These are phyloP conservation scores for Geosmithia putterillii DNA, from an alignment of 2,329 filamentous ascomycete genomes.

Conservation along the genomic window DNA sequence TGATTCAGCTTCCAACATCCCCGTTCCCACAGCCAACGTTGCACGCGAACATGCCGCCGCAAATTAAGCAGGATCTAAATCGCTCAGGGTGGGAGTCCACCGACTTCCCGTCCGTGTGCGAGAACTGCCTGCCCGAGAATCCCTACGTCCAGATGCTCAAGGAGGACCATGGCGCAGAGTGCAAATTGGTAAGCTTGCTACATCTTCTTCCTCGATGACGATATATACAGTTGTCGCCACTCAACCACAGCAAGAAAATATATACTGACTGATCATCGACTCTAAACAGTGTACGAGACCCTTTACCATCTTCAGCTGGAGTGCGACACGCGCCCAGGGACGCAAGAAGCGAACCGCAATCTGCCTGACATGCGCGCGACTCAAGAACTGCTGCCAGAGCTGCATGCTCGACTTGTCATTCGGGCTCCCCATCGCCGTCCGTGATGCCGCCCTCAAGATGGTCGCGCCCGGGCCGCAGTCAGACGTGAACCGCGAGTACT, in stretches of 20 bases:
- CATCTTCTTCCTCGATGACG: slow-evolving; percentile 1
- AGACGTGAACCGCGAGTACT: slow-evolving; percentile 92
- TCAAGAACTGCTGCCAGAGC: slow-evolving; percentile 98
- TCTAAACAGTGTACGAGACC: slow-evolving; percentile 71
- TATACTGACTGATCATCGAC: background rate
- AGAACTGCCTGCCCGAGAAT: slow-evolving; percentile 90
- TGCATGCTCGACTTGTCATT: slow-evolving; percentile 98
- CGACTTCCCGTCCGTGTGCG: slow-evolving; percentile 79
- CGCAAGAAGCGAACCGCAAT: slow-evolving; percentile 91
- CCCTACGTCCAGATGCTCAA: slow-evolving; percentile 99
- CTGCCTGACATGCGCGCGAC: slow-evolving; percentile 87
- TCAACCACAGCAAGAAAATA: background rate
- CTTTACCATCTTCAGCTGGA: slow-evolving; percentile 94
- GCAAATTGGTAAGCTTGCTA: slow-evolving; percentile 51
- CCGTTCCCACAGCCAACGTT: background rate
- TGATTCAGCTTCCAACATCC: background rate
- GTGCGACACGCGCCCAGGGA: slow-evolving; percentile 73
- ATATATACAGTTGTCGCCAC: too few relatives aligned
- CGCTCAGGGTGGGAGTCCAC: slow-evolving; percentile 92
- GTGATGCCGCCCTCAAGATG: slow-evolving; percentile 96
- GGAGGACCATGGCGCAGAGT: slow-evolving; percentile 84
- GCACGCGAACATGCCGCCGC: slow-evolving; percentile 61
- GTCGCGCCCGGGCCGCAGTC: slow-evolving; percentile 86
- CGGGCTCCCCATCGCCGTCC: slow-evolving; percentile 84
- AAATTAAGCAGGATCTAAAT: slow-evolving; percentile 94